Evolutionary conservation across 1,284 basidiomycete species (phyloP), one percentile per base, ranked within the genome.

Genomic region (Caloboletus firmus): DNA sequence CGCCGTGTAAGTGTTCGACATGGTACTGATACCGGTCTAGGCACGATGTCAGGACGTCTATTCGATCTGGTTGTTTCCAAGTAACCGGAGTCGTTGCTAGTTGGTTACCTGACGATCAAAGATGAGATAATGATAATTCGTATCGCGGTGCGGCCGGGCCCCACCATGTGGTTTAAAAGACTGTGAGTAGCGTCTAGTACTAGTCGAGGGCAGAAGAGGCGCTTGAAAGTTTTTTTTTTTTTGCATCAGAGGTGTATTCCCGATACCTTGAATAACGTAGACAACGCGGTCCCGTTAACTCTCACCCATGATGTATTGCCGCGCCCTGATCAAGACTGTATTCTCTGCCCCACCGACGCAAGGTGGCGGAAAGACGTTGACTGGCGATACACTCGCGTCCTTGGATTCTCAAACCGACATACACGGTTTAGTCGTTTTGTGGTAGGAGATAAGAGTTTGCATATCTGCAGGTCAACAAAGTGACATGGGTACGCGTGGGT

Each of bases 21-120:
- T 41, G 24, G 26, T 22, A 42, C 26, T 41, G 47, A 42, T 18
- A 43, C 45, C 35, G 22, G 34, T 36, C 15, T 35, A 45, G 34
- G 40, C 32, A 42, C 43, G 1, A 22, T 34, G 37, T 22, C n/a
- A n/a, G n/a, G n/a, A n/a, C n/a, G n/a, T n/a, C n/a, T n/a, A n/a
- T n/a, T n/a, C n/a, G n/a, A n/a, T n/a, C 18, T n/a, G 28, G 36
- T 32, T 12, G 62, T 49, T 31, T 52, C 57, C 51, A 64, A 57
- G 57, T 45, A 42, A 54, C 58, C 57, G 52, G 22, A 13, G 3
- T 12, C 30, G 28, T 44, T 5, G 9, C 20, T 20, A 12, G 24
- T 37, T 42, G 44, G 57, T 42, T 36, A 37, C 41, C 17, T 41
- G 36, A 34, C 39, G 3, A 34, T 49, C 46, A 43, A 18, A 18